Evolutionary conservation across 805 yeast genomes (phyloP).

Genomic region (Teunomyces cretensis): DNA sequence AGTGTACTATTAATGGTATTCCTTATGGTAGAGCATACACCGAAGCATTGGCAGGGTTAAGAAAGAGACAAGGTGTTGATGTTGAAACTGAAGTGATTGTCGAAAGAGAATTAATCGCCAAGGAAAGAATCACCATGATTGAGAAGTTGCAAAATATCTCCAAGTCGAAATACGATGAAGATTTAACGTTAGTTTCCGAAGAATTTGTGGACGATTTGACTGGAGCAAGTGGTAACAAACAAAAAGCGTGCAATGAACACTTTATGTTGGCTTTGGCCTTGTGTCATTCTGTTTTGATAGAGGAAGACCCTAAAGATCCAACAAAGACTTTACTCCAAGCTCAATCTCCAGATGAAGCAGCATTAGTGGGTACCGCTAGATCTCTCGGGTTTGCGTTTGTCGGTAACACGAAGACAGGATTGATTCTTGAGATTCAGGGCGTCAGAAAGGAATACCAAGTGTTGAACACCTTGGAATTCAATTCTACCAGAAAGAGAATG

Average conservation of each 20-base stretch:
- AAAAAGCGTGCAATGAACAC: slow-evolving; percentile 62
- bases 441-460: slow-evolving; percentile 68
- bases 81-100: slow-evolving; percentile 47
- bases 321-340: slow-evolving; percentile 61
- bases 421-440: slow-evolving; percentile 69
- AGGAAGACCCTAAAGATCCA: slow-evolving; percentile 61
- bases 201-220: slow-evolving; percentile 62
- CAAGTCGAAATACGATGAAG: slow-evolving; percentile 49
- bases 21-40: slow-evolving; percentile 76
- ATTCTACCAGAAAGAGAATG: slow-evolving; percentile 86
- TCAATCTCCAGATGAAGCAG: slow-evolving; percentile 87
- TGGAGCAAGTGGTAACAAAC: slow-evolving; percentile 51
- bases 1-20: slow-evolving; percentile 67
- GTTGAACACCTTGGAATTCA: slow-evolving; percentile 71
- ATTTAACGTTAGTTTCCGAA: slow-evolving; percentile 67
- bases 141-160: slow-evolving; percentile 29
- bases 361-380: slow-evolving; percentile 78
- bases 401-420: slow-evolving; percentile 66
- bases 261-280: slow-evolving; percentile 75
- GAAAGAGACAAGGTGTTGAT: slow-evolving; percentile 64
- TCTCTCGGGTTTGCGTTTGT: slow-evolving; percentile 70
- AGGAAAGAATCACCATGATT: slow-evolving; percentile 51
- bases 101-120: slow-evolving; percentile 40
- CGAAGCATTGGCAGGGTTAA: slow-evolving; percentile 72
- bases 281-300: slow-evolving; percentile 77